Evolutionary conservation across 495 filamentous ascomycete species (phyloP), one percentile per base, ranked within the genome.

Genomic region (Pyrenula massariospora): DNA sequence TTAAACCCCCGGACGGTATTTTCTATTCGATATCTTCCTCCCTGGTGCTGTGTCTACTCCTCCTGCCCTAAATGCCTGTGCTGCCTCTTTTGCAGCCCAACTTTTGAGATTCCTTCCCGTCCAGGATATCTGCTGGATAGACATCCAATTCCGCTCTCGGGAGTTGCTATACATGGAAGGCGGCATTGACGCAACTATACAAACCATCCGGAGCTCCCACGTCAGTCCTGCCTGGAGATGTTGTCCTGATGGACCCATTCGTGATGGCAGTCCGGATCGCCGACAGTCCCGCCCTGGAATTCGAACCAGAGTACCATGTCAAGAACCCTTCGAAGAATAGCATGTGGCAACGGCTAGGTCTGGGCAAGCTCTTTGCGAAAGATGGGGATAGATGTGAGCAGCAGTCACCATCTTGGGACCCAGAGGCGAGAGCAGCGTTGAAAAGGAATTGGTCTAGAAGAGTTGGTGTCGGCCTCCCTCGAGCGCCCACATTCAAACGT

Each of bases 381-480:
- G 77, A 78, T 53, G 72, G 31, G 31, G 31, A 42, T 42, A 62
- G 15, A 42, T 42, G 31, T 42, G 31, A 42, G 15, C 31, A 42
- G 5, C 56, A 49, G 22, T 22, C 42, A 11, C 10, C 50, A 31
- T 51, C 24, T 36, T 22, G 51, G 2, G 31, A 60, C 49, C 23
- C 56, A 15, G 25, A 62, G 49, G 48, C 56, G 56, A 48, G 31
- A 15, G 8, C 15, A 8, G 31, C 31, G 31, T 42, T 42, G 31
- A 42, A 15, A 15, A 42, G 31, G 31, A 42, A 5, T 15, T 5
- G 31, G 31, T 42, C 31, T 72, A 85, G 59, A 84, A 62, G 78
- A 58, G 90, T 90, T 1, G 81, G 92, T n/a, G 86, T 89, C 10
- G 85, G 84, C 15, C 72, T 94, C 47, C 88, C 91, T 31, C 79